Conservation (phyloP, 106 monocot genomes). For the Allium cepa region DNA sequence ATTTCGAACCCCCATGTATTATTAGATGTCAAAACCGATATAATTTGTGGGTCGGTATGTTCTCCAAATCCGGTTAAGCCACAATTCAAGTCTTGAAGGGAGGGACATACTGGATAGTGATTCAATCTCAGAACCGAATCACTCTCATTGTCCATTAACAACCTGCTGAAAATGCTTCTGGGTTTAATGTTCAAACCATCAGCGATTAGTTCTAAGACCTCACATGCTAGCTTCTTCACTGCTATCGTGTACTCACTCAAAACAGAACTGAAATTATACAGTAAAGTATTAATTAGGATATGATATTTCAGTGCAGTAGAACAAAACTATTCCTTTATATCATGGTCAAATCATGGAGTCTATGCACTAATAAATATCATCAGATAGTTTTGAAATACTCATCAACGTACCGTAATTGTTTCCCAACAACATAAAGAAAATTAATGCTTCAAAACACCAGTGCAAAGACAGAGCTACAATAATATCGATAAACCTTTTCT, state of each 20-base stretch:
- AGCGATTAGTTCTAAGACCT: conserved; percentile 62
- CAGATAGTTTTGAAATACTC: too few relatives aligned
- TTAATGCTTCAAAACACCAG: too few relatives aligned
- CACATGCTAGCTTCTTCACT: conserved; percentile 40
- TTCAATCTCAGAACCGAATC: conserved; percentile 66
- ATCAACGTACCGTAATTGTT: too few relatives aligned
- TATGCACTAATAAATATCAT: too few relatives aligned
- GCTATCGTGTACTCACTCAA: conserved; percentile 47
- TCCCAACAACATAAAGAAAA: too few relatives aligned
- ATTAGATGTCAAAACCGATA: conserved; percentile 72
- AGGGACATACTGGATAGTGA: conserved; percentile 70
- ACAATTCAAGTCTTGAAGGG: conserved; percentile 11
- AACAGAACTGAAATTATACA: conserved; percentile 26
- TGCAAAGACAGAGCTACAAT: too few relatives aligned
- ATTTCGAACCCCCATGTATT: conserved; percentile 59
- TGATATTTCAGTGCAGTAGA: not conserved
- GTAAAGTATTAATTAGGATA: not conserved
- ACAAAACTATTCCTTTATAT: too few relatives aligned
- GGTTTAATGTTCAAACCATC: conserved; percentile 46
- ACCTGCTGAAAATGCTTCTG: conserved; percentile 36
- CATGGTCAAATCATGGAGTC: too few relatives aligned
- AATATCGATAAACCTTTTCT: not conserved
- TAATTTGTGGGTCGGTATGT: conserved; percentile 88
- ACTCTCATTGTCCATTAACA: conserved; percentile 46
- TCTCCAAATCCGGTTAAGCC: conserved; percentile 66